Evolutionary conservation across 306 rosid genomes (phyloP).

Genomic region (Inga oerstediana): DNA sequence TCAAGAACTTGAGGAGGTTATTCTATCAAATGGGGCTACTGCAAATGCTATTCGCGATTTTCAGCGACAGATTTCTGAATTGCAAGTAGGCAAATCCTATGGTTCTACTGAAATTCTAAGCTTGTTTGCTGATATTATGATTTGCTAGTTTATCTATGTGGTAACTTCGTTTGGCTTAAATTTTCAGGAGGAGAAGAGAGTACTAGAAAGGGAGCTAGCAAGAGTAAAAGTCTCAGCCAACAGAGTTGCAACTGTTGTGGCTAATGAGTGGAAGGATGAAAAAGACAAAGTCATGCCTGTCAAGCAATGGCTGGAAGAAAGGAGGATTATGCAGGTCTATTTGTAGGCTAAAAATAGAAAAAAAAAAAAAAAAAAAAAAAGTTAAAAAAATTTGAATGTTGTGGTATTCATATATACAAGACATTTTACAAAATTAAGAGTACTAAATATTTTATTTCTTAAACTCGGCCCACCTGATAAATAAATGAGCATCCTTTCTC

Average conservation of each 20-base stretch:
- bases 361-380: too few relatives aligned
- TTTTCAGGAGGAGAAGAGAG: constrained; percentile 85
- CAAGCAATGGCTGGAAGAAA: constrained; percentile 92
- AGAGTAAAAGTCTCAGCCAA: constrained; percentile 80
- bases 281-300: constrained; percentile 92
- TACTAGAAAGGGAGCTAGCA: constrained; percentile 89
- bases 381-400: neutral
- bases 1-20: constrained; percentile 83
- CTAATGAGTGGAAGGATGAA: constrained; percentile 98
- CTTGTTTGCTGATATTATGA: constrained; percentile 6
- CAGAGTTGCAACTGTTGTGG: constrained; percentile 81
- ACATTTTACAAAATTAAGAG: neutral
- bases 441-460: neutral
- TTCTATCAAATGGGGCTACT: constrained; percentile 73
- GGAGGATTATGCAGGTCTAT: constrained; percentile 82
- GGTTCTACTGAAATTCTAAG: neutral
- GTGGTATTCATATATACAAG: neutral
- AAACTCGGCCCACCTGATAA: neutral
- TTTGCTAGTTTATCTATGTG: constrained; percentile 13
- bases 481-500: neutral
- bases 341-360: neutral
- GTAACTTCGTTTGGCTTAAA: constrained; percentile 33
- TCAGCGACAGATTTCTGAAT: constrained; percentile 65
- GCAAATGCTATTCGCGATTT: constrained; percentile 82
- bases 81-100: constrained; percentile 55